Evolutionary conservation across 768 basidiomycete genomes (phyloP).

Genomic region (Serendipita vermifera): DNA sequence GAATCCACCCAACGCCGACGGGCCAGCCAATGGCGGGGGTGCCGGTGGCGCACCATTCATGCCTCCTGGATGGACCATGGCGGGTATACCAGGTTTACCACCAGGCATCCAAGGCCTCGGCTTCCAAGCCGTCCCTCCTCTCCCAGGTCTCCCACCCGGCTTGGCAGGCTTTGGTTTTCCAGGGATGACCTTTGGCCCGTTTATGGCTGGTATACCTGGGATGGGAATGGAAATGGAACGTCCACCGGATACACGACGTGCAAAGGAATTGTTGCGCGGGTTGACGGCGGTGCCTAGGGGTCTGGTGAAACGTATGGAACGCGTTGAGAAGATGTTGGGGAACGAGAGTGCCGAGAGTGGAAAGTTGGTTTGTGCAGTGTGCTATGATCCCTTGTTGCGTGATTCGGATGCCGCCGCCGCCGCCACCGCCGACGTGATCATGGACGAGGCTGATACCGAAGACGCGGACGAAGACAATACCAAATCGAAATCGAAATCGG

Average conservation of each 20-base stretch:
- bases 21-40: too few species aligned
- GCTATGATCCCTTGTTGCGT: not conserved
- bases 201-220: too few species aligned
- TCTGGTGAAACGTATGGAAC: constrained; percentile 50
- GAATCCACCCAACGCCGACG: too few species aligned
- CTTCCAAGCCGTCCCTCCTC: too few species aligned
- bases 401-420: not conserved
- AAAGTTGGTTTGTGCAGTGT: not conserved
- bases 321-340: constrained; percentile 19
- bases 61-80: too few species aligned
- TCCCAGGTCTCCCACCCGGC: too few species aligned
- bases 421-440: not conserved
- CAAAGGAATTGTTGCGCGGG: constrained; percentile 46
- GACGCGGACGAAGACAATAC: not conserved
- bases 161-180: too few species aligned
- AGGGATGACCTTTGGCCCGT: too few species aligned
- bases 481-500: not conserved
- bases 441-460: not conserved
- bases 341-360: not conserved
- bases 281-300: constrained; percentile 56
- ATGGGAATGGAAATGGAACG: constrained; percentile 25
- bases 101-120: too few species aligned
- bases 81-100: too few species aligned
- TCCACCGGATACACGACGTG: constrained; percentile 52
- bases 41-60: too few species aligned